Conservation (phyloP, 805 yeast genomes). For the Jamesozyma piceae region DNA sequence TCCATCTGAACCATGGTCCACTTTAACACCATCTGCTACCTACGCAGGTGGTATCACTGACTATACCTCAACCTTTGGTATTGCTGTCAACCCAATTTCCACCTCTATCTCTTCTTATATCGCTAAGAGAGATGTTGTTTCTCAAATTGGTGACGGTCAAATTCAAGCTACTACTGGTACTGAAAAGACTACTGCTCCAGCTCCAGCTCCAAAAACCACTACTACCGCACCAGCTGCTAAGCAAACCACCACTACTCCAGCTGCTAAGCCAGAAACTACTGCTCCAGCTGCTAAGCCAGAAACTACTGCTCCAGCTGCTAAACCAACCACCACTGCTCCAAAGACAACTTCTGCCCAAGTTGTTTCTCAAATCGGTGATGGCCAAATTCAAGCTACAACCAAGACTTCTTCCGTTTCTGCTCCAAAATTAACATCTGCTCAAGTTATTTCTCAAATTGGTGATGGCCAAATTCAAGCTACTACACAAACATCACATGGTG, state of each 20-base stretch:
- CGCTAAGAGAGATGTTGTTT: constrained; percentile 24
- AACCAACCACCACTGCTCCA: constrained; percentile 16
- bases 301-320: constrained; percentile 8
- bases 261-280: constrained; percentile 1
- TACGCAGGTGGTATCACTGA: constrained; percentile 49
- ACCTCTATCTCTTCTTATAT: constrained; percentile 20
- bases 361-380: constrained; percentile 34
- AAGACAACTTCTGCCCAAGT: constrained; percentile 22
- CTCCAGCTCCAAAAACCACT: no score
- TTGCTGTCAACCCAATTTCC: constrained; percentile 43
- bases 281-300: neutral
- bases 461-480: constrained; percentile 32
- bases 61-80: constrained; percentile 51
- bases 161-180: constrained; percentile 1
- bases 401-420: constrained; percentile 31
- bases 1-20: constrained; percentile 61
- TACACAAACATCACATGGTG: constrained; percentile 7
- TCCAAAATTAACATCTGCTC: constrained; percentile 31
- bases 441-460: constrained; percentile 28
- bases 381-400: constrained; percentile 33
- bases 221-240: no score
- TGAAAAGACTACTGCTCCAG: no score
- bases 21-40: constrained; percentile 54
- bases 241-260: neutral
- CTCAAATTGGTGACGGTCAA: constrained; percentile 20